Base-by-base conservation (phyloP, 2,329 filamentous ascomycete genomes). In the Helminthosporium solani region DNA sequence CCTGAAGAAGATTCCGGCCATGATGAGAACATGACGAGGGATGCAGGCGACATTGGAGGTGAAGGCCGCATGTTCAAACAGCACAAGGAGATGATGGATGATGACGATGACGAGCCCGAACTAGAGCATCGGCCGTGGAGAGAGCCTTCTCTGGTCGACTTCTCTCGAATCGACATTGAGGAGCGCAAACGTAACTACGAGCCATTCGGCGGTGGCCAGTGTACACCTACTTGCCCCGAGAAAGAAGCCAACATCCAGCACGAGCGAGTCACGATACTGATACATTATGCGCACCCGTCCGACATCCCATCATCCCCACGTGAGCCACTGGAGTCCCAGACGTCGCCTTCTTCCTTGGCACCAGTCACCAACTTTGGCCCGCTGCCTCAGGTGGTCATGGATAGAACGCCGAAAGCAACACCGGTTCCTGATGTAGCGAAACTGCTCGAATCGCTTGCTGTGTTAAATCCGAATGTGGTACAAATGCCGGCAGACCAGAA, bases 11-110 rank as follows among this genome's bases (percentile, higher is more conserved):
- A 89, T 56, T 77, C 84, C 46, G 85, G 83, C 42, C 79, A 86
- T 44, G 80, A 82, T 43, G 76, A 78, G 44, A 86, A 83, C 59
- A 84, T 88, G 77, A 79, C 85, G 33, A 82, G 82, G 39, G 86
- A 90, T 66, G 85, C 85, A 3, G 80, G 80, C 23, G 87, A 90
- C 63, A 85, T 88, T 58, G 83, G 83, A 40, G 84, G 83, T 4
- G 88, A 78, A 58, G 76, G 76, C 27, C 72, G 73, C 33, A 76
- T 77, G 73, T 73, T 78, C 67, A 78, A 78, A 56, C 72, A 76
- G 50, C 75, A 78, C 47, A 70, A 88, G 60, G 85, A 87, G 39
- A 83, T 86, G 75, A 83, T 86, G 35, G 79, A 82, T 2, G 80
- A 70, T 7, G 81, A 81, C 20, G 81, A 84, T 11, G 82, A 85